These are phyloP conservation scores for Arabidopsis arenosa DNA, from an alignment of 345 rosid genomes.

Conservation along the genomic window DNA sequence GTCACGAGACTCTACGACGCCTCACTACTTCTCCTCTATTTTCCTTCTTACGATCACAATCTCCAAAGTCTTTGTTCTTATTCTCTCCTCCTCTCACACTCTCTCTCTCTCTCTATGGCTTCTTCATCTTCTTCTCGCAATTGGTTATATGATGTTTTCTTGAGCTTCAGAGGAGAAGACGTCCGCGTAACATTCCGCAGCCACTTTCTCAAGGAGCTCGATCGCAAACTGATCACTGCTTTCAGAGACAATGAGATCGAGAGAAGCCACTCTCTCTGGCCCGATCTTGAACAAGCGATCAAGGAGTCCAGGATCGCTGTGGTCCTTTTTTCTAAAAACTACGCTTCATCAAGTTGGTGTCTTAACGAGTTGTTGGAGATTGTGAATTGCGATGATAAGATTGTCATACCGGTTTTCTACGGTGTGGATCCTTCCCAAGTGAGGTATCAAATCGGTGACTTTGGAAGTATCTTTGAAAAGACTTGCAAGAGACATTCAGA, in stretches of 20 bases:
- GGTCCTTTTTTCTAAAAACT: not conserved
- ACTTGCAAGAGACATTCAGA: not conserved
- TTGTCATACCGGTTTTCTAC: slow-evolving; percentile 13
- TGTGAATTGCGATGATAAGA: not conserved
- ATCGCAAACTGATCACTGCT: not conserved
- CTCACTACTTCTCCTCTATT: not conserved
- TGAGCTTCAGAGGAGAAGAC: slow-evolving; percentile 7
- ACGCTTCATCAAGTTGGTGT: slow-evolving; percentile 4
- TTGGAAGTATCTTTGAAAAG: not conserved
- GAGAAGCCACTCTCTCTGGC: not conserved
- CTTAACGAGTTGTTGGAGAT: slow-evolving; percentile 6
- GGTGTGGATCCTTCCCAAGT: slow-evolving; percentile 24
- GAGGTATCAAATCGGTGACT: not conserved
- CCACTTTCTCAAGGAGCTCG: slow-evolving; percentile 7
- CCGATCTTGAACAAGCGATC: not conserved
- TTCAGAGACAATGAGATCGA: slow-evolving; percentile 4
- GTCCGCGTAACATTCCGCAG: not conserved
- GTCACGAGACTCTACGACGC: not conserved
- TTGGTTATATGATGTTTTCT: not conserved
- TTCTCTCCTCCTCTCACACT: not conserved
- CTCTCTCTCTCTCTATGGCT: not conserved
- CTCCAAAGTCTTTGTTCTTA: not conserved
- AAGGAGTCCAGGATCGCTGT: not conserved
- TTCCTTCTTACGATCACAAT: not conserved
- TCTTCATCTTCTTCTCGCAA: not conserved